Percentiles rank a stretch among this genome's conserved stretches.
phyloP scores from a whole-genome alignment of 306 rosid genomes.

The Prunus dulcis region DNA sequence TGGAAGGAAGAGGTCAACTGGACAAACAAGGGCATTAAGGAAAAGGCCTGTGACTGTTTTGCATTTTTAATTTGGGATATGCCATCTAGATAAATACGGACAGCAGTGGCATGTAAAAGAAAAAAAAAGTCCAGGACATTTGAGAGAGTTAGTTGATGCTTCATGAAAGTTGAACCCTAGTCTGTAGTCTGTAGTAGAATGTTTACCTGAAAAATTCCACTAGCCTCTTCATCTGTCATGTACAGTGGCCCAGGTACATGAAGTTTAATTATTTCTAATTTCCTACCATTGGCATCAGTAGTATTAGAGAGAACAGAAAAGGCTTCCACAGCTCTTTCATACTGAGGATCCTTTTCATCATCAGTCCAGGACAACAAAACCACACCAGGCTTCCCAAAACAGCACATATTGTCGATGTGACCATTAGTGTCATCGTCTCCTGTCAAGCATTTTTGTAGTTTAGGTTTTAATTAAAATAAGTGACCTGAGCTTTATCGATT shows the following conservation, averaged over 20 bases:
- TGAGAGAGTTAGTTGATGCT: background rate
- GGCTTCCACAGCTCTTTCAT: slow-evolving; percentile 73
- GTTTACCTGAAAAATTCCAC: slow-evolving; percentile 58
- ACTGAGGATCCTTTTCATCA: slow-evolving; percentile 81
- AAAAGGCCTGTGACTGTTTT: too few species aligned
- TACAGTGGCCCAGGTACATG: slow-evolving; percentile 75
- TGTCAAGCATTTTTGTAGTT: slow-evolving; percentile 31
- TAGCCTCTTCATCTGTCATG: slow-evolving; percentile 77
- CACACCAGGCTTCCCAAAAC: slow-evolving; percentile 87
- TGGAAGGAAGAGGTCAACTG: too few species aligned
- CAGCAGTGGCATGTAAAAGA: background rate
- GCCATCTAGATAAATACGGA: background rate
- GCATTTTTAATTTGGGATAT: background rate
- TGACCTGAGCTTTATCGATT: background rate
- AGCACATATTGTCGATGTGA: slow-evolving; percentile 92
- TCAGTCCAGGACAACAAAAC: slow-evolving; percentile 83
- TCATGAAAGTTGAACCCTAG: slow-evolving; percentile 14
- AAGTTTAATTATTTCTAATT: slow-evolving; percentile 67
- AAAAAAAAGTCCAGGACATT: background rate
- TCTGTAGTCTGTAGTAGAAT: background rate
- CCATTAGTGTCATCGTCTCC: slow-evolving; percentile 99
- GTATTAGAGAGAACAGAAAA: slow-evolving; percentile 52
- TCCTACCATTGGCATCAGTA: slow-evolving; percentile 79
- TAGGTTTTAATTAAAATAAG: slow-evolving; percentile 7
- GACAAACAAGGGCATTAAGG: too few species aligned